Evolutionary conservation across 2,329 filamentous ascomycete species (phyloP), one percentile per base, ranked within the genome.

Genomic region (Colletotrichum lini): DNA sequence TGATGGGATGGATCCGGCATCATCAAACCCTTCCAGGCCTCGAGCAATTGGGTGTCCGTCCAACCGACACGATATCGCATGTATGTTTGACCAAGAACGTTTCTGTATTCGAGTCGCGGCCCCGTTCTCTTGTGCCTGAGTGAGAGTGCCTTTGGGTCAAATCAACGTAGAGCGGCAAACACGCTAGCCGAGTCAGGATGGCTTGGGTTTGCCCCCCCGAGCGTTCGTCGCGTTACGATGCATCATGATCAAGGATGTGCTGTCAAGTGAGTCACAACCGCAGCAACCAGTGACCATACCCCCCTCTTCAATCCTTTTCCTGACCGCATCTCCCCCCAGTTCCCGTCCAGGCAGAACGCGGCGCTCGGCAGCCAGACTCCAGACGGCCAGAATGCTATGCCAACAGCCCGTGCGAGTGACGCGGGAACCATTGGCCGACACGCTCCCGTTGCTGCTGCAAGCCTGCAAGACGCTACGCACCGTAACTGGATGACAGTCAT

Each of bases 181-280:
- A 35, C 30, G 30, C 30, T 35, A 35, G 30, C 30, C 30, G 30
- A 10, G 30, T 35, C 30, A 35, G 30, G 30, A 35, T 35, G 30
- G 9, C 30, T 35, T 35, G 8, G 30, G 30, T 30, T 23, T 23
- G 23, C 30, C 5, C 30, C 30, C 30, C 30, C 30, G 0, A 30
- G 57, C n/a, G 15, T 58, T 49, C 59, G 18, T 64, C 52, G 54
- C 63, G 63, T 52, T 50, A 16, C 47, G 30, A 4, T 26, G 23
- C 45, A 30, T 47, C 47, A 49, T 52, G 45, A 30, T 47, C 47
- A 49, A 52, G 58, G 42, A 49, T 71, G 68, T 49, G 68, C 68
- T 71, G 68, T 71, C 68, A 71, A 61, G 64, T 63, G 68, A 68
- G 52, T 69, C 66, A 69, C 60, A 42, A 9, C 47, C 47, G 47